Conservation (phyloP, 495 filamentous ascomycete species). For the Xylaria castorea region DNA sequence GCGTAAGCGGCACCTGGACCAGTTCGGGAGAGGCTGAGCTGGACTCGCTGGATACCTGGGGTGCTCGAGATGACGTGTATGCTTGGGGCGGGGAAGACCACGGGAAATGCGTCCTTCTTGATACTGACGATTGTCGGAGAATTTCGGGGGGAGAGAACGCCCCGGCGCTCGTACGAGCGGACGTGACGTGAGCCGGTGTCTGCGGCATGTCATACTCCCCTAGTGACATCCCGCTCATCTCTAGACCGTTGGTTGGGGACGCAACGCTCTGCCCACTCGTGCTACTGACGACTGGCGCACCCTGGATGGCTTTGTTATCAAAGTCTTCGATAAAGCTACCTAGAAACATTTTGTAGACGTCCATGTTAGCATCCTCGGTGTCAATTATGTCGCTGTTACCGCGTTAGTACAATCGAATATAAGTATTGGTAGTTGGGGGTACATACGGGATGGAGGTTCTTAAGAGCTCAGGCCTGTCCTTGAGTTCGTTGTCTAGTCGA, state of each 20-base stretch:
- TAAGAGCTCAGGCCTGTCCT: slow-evolving; percentile 15
- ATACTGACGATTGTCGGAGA: not conserved
- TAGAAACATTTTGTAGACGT: slow-evolving; percentile 48
- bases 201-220: slow-evolving; percentile 9
- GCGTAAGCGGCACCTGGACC: not conserved
- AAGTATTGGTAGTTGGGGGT: not conserved
- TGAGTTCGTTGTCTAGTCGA: slow-evolving; percentile 41
- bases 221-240: not conserved
- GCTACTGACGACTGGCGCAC: slow-evolving; percentile 6
- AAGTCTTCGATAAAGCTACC: slow-evolving; percentile 35
- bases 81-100: not conserved
- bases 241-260: not conserved
- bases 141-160: not conserved
- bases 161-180: not conserved
- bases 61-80: not conserved
- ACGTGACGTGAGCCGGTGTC: not conserved
- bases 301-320: slow-evolving; percentile 27
- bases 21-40: not conserved
- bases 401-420: slow-evolving; percentile 11
- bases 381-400: slow-evolving; percentile 43
- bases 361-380: slow-evolving; percentile 36
- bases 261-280: slow-evolving; percentile 10
- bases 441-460: slow-evolving; percentile 27
- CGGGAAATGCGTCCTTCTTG: not conserved
- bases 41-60: not conserved